Evolutionary conservation across 1,284 basidiomycete species (phyloP).

Genomic region (Bondarzewia mesenterica): DNA sequence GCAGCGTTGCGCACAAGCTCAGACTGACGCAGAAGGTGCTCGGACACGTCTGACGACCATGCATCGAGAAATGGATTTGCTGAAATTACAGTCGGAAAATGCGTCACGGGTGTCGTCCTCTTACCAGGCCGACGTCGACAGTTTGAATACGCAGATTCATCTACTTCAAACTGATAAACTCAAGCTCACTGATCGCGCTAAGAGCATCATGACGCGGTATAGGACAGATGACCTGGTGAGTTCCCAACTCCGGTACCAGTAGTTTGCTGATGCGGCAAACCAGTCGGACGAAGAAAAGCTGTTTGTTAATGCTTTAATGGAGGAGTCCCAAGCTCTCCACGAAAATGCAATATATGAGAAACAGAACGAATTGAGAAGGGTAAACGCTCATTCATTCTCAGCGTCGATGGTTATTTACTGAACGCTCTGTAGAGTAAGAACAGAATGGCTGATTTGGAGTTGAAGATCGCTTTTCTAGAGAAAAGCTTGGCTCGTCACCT

Average conservation of each 20-base stretch:
- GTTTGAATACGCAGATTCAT: conserved; percentile 17
- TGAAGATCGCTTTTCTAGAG: conserved; percentile 11
- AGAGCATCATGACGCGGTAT: conserved; percentile 26
- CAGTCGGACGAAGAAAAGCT: conserved; percentile 28
- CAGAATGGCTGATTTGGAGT: conserved; percentile 23
- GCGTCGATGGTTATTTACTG: not conserved
- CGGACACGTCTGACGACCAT: conserved; percentile 4
- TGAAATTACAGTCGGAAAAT: conserved; percentile 5
- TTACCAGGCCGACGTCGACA: conserved; percentile 14
- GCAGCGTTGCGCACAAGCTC: conserved; percentile 5
- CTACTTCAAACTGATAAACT: conserved; percentile 19
- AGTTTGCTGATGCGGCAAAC: not conserved
- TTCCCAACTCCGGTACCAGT: not conserved
- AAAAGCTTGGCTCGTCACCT: conserved; percentile 16
- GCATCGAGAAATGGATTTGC: conserved; percentile 3
- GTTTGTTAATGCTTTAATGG: conserved; percentile 24
- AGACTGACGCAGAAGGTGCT: conserved; percentile 6
- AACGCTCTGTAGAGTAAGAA: conserved; percentile 24
- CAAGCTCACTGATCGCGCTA: conserved; percentile 17
- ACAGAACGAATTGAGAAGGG: conserved; percentile 30
- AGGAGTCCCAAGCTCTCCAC: conserved; percentile 24
- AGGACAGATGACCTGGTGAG: conserved; percentile 26
- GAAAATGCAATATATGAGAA: conserved; percentile 29
- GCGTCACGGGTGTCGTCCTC: conserved; percentile 9
- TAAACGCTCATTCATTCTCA: conserved; percentile 11